Evolutionary conservation across 2,329 filamentous ascomycete species (phyloP), one percentile per base, ranked within the genome.

Genomic region (Neoascochyta sp.): DNA sequence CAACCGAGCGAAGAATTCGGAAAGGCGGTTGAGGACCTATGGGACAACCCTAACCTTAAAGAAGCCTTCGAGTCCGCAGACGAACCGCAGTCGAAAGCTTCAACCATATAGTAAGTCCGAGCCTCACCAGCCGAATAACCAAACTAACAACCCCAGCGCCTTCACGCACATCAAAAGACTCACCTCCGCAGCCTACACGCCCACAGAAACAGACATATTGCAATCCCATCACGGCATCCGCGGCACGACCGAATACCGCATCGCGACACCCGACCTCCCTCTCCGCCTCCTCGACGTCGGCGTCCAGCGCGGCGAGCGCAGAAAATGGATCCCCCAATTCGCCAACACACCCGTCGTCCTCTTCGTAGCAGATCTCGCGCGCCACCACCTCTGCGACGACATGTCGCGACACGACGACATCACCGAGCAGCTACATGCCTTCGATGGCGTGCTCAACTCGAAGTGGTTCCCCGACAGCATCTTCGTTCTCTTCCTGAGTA

Each of bases 311-410:
- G 21, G 23, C 24, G 29, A 32, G 14, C 10, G 29, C 12, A 12
- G 29, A 10, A 32, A 27, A 15, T 32, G 29, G 23, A 22, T 32
- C 2, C 29, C 10, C n/a, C 29, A 32, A 13, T 32, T 32, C 7
- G 14, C 26, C 7, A 27, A 26, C 29, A 14, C 27, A 13, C 10
- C 17, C 11, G 29, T 16, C 5, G 12, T 32, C 6, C 24, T 27
- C 10, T 27, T 10, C 18, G 24, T 32, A 9, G 29, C 22, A 14
- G 29, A 32, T 18, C 29, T 32, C 7, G 13, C 29, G 9, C n/a
- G n/a, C n/a, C n/a, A n/a, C n/a, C n/a, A n/a, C n/a, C n/a, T n/a
- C n/a, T 27, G 17, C n/a, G 26, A 32, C 23, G 29, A 32, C 10
- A 15, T 12, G 9, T 32, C 29, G 8, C 11, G 18, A 8, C 17